Conservation (phyloP, 2,329 filamentous ascomycete species). For the Hypoxylon rubiginosum region DNA sequence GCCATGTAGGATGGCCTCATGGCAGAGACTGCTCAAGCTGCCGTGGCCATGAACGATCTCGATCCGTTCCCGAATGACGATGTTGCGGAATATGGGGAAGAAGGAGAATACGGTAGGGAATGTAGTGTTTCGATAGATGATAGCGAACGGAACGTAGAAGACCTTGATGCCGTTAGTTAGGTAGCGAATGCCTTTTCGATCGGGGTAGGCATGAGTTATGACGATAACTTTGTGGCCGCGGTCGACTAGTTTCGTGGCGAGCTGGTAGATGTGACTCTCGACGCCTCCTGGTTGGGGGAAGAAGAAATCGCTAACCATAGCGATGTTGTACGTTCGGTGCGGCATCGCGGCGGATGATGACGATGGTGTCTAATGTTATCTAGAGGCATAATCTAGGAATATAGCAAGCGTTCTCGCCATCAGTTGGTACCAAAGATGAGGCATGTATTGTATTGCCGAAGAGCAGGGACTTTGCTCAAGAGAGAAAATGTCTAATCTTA, state of each 20-base stretch:
- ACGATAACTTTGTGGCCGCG: constrained; percentile 98
- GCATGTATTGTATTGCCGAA: background rate
- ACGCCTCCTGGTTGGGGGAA: constrained; percentile 97
- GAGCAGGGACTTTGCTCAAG: background rate
- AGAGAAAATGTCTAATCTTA: background rate
- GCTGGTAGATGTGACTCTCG: constrained; percentile 98
- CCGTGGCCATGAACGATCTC: constrained; percentile 99
- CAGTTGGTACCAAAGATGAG: background rate
- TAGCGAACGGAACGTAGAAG: constrained; percentile 95
- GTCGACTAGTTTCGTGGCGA: constrained; percentile 96
- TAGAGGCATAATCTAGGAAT: constrained; percentile 42
- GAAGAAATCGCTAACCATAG: constrained; percentile 99
- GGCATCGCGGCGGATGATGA: constrained; percentile 58
- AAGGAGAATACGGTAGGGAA: constrained; percentile 99
- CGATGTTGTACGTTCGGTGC: constrained; percentile 75
- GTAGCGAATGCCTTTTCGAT: constrained; percentile 91
- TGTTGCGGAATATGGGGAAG: constrained; percentile 97
- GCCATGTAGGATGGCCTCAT: constrained; percentile 94
- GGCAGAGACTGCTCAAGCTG: constrained; percentile 91
- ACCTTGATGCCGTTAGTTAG: constrained; percentile 98
- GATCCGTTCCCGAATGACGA: constrained; percentile 92
- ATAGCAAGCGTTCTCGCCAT: background rate
- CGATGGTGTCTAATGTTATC: constrained; percentile 19
- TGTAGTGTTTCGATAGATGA: constrained; percentile 93
- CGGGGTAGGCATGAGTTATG: constrained; percentile 94